Conservation (phyloP, 306 rosid species). For the Prunus kanzakura region DNA sequence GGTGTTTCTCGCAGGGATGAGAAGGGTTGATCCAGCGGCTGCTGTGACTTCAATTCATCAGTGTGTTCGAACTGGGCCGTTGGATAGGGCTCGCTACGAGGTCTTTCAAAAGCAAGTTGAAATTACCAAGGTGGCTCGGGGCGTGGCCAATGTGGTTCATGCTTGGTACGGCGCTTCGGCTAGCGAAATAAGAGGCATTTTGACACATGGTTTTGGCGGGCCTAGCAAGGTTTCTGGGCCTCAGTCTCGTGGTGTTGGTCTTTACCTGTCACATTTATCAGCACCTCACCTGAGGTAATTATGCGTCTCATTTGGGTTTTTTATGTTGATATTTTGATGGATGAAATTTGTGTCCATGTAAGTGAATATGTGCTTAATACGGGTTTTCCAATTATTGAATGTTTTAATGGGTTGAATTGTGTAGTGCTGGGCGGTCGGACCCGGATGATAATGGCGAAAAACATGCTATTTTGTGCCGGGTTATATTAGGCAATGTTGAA, state of each 20-base stretch:
- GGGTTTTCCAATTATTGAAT: not conserved
- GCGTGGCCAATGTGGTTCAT: slow-evolving; percentile 43
- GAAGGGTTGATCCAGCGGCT: slow-evolving; percentile 23
- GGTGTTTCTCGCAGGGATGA: slow-evolving; percentile 32
- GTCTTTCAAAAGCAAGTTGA: slow-evolving; percentile 37
- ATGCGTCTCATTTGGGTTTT: not conserved
- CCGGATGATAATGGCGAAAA: slow-evolving; percentile 43
- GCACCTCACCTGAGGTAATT: slow-evolving; percentile 46
- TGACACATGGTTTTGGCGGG: slow-evolving; percentile 48
- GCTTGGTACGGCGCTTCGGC: slow-evolving; percentile 54
- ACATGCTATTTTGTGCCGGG: slow-evolving; percentile 53
- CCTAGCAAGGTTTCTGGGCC: slow-evolving; percentile 23
- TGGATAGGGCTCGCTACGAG: slow-evolving; percentile 37
- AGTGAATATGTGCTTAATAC: not conserved
- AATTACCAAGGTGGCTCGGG: slow-evolving; percentile 34
- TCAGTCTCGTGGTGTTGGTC: slow-evolving; percentile 30
- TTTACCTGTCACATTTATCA: slow-evolving; percentile 37
- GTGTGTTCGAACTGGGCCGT: slow-evolving; percentile 26
- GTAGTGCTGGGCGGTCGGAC: slow-evolving; percentile 42
- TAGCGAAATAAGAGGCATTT: slow-evolving; percentile 27
- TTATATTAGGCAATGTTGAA: slow-evolving; percentile 59
- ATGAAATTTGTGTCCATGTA: not conserved
- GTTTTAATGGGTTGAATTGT: slow-evolving; percentile 11
- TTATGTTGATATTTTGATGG: not conserved
- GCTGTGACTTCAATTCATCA: slow-evolving; percentile 40